Conservation (phyloP, 2,329 filamentous ascomycete genomes). For the Emmonsiellopsis sp. region DNA sequence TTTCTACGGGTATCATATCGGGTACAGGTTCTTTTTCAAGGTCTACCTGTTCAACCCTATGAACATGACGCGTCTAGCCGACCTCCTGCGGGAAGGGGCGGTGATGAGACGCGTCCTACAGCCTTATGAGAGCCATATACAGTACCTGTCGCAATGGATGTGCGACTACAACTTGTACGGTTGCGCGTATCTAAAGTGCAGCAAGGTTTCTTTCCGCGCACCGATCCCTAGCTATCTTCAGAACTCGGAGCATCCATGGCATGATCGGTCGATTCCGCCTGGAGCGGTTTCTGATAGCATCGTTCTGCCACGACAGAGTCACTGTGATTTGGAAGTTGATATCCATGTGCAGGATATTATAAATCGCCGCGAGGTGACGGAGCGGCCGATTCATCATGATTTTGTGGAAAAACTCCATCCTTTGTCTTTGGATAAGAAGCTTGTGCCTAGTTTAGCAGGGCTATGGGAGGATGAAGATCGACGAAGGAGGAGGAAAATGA, state of each 20-base stretch:
- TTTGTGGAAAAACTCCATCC: slow-evolving; percentile 67
- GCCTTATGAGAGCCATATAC: slow-evolving; percentile 87
- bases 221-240: slow-evolving; percentile 64
- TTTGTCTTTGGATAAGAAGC: slow-evolving; percentile 59
- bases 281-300: slow-evolving; percentile 53
- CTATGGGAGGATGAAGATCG: slow-evolving; percentile 86
- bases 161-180: slow-evolving; percentile 96
- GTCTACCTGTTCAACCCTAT: slow-evolving; percentile 86
- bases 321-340: slow-evolving; percentile 85
- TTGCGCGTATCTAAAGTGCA: slow-evolving; percentile 73
- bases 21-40: slow-evolving; percentile 84
- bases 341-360: slow-evolving; percentile 79
- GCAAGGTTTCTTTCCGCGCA: slow-evolving; percentile 61
- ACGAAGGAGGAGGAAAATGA: slow-evolving; percentile 64
- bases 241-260: slow-evolving; percentile 62
- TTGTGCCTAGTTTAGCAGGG: slow-evolving; percentile 89
- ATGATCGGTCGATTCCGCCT: slow-evolving; percentile 59
- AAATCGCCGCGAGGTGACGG: slow-evolving; percentile 67
- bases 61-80: slow-evolving; percentile 77
- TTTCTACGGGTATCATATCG: slow-evolving; percentile 93
- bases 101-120: slow-evolving; percentile 79
- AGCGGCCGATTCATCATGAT: slow-evolving; percentile 75
- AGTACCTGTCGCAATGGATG: slow-evolving; percentile 95
- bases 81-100: slow-evolving; percentile 78
- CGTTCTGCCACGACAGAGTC: slow-evolving; percentile 65